Evolutionary conservation across 306 rosid species (phyloP).

Genomic region (Cucurbita argyrosperma): DNA sequence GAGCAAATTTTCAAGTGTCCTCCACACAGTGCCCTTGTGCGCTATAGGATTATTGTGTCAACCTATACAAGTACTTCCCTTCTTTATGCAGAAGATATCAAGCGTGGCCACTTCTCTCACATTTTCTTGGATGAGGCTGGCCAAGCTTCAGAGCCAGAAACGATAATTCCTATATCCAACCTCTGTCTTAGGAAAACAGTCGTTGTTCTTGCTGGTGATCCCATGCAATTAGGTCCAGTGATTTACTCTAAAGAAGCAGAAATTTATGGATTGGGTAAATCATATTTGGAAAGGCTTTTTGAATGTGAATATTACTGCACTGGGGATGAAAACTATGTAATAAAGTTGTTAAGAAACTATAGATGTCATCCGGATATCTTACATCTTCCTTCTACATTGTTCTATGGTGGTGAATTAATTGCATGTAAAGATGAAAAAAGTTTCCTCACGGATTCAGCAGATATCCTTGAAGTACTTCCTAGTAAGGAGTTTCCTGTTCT

Average conservation of each 20-base stretch:
- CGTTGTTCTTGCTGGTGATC: constrained; percentile 93
- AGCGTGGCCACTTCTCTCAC: constrained; percentile 74
- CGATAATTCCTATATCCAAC: constrained; percentile 61
- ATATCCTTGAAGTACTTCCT: constrained; percentile 38
- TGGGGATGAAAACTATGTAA: constrained; percentile 53
- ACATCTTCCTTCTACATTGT: constrained; percentile 60
- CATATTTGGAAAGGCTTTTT: constrained; percentile 70
- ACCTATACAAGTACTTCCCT: constrained; percentile 66
- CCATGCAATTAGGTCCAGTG: constrained; percentile 88
- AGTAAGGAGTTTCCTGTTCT: constrained; percentile 64
- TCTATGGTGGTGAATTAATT: constrained; percentile 54
- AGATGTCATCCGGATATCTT: constrained; percentile 81
- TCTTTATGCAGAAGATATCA: constrained; percentile 53
- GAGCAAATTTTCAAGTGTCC: constrained; percentile 59
- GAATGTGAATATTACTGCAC: constrained; percentile 27
- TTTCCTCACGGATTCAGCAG: constrained; percentile 20
- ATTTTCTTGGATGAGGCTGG: constrained; percentile 95
- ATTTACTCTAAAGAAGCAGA: constrained; percentile 61
- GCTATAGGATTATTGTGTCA: constrained; percentile 55
- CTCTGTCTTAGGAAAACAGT: constrained; percentile 51
- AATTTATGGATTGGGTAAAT: constrained; percentile 39
- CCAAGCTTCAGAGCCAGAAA: constrained; percentile 96
- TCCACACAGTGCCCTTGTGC: constrained; percentile 29
- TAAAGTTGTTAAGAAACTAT: constrained; percentile 54
- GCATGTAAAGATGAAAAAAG: constrained; percentile 50